A percentile compares a stretch with the other conserved stretches of the same genome.
These are phyloP conservation scores for Puccinia coronata DNA, from an alignment of 1,284 basidiomycete genomes.

Conservation along the genomic window DNA sequence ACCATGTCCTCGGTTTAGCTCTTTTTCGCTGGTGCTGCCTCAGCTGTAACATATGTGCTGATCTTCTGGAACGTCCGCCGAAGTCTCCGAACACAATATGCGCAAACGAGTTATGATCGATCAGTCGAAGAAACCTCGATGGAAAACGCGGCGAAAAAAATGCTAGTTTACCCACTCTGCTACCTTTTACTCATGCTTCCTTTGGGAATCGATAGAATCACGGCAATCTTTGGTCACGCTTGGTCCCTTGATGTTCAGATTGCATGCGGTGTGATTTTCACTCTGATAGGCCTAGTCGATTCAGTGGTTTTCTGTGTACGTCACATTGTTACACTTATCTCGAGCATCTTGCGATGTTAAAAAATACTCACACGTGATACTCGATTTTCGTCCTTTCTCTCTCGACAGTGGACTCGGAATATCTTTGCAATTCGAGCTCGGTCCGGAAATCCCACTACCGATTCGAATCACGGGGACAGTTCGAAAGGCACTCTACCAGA, in stretches of 20 bases:
- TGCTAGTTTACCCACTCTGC: constrained; percentile 46
- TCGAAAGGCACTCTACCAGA: constrained; percentile 22
- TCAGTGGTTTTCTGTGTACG: constrained; percentile 42
- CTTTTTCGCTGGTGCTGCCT: constrained; percentile 22
- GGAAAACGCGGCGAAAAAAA: constrained; percentile 46
- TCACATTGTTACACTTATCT: neutral
- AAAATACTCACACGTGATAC: neutral
- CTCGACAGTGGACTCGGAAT: constrained; percentile 39
- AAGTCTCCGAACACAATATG: constrained; percentile 27
- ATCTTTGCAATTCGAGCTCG: constrained; percentile 22
- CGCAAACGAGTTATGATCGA: constrained; percentile 6
- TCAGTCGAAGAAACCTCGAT: constrained; percentile 28
- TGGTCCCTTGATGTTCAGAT: constrained; percentile 41
- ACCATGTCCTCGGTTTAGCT: constrained; percentile 7
- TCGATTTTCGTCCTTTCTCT: neutral
- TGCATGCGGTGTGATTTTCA: constrained; percentile 38
- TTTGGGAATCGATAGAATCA: constrained; percentile 34
- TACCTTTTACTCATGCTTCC: constrained; percentile 44
- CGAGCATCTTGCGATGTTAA: neutral
- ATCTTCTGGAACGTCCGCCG: constrained; percentile 34
- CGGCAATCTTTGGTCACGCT: constrained; percentile 8
- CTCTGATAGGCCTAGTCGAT: constrained; percentile 37
- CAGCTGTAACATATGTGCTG: constrained; percentile 35
- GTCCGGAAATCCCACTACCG: neutral
- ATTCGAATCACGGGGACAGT: neutral